Evolutionary conservation across 345 rosid genomes (phyloP).

Genomic region (Arabidopsis suecica): DNA sequence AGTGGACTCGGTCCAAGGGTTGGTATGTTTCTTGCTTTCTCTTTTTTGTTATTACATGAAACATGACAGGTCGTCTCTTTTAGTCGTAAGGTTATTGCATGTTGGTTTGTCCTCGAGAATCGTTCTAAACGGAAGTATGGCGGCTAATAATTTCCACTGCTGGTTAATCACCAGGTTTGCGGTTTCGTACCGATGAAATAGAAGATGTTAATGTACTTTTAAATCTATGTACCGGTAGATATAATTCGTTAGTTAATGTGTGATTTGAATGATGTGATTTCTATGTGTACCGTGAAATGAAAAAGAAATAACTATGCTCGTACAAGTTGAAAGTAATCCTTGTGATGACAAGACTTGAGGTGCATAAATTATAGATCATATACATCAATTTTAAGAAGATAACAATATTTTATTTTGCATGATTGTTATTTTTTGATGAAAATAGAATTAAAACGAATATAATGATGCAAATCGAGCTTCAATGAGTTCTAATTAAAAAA

Average conservation of each 20-base stretch:
- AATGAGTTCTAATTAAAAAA: neutral
- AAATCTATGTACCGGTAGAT: conserved; percentile 34
- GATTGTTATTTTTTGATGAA: neutral
- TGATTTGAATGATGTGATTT: conserved; percentile 40
- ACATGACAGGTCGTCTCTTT: conserved; percentile 27
- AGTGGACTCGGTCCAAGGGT: conserved; percentile 40
- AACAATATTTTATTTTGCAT: neutral
- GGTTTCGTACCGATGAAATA: conserved; percentile 31
- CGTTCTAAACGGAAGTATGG: conserved; percentile 24
- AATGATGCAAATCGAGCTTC: too few species aligned
- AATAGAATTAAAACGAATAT: neutral
- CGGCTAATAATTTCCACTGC: conserved; percentile 34
- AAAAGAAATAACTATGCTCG: neutral
- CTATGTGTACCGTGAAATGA: conserved; percentile 3
- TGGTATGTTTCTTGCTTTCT: conserved; percentile 29
- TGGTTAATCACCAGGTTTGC: conserved; percentile 38
- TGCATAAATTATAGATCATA: neutral
- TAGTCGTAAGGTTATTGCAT: conserved; percentile 32
- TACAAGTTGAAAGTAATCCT: neutral
- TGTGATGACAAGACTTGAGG: conserved; percentile 10
- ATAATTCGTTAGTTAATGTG: neutral
- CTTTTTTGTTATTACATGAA: conserved; percentile 8
- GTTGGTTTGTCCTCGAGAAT: conserved; percentile 24
- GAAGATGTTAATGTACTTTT: conserved; percentile 27
- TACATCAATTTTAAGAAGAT: neutral